Evolutionary conservation across 2,329 filamentous ascomycete species (phyloP).

Genomic region (Fusarium sp.): DNA sequence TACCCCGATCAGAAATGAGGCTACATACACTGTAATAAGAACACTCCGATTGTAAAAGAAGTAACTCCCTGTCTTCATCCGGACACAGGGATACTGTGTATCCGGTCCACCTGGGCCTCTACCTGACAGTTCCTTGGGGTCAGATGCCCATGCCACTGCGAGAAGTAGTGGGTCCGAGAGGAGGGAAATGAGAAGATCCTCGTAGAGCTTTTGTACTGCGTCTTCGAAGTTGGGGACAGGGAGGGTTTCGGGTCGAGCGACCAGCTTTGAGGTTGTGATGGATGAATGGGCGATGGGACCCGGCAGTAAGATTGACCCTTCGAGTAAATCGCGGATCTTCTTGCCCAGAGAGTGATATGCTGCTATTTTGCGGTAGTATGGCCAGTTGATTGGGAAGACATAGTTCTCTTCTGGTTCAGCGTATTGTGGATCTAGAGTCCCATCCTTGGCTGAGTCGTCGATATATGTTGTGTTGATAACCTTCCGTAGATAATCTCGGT

Average conservation of each 20-base stretch:
- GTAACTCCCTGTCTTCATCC: constrained; percentile 17
- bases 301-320: constrained; percentile 22
- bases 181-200: constrained; percentile 35
- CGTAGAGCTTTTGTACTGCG: constrained; percentile 19
- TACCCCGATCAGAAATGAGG: constrained; percentile 16
- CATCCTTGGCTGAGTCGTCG: constrained; percentile 6
- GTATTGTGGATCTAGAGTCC: constrained; percentile 13
- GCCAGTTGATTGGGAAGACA: constrained; percentile 6
- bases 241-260: constrained; percentile 28
- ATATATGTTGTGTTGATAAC: constrained; percentile 32
- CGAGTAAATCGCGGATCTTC: constrained; percentile 22
- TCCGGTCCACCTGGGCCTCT: constrained; percentile 1
- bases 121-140: constrained; percentile 24
- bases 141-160: constrained; percentile 31
- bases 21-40: constrained; percentile 20
- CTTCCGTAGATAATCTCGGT: constrained; percentile 25
- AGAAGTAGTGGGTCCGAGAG: constrained; percentile 37
- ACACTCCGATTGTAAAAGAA: constrained; percentile 29
- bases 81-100: constrained; percentile 25
- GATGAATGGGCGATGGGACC: constrained; percentile 12
- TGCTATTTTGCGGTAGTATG: constrained; percentile 22
- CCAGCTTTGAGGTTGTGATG: constrained; percentile 23
- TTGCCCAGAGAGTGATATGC: constrained; percentile 33
- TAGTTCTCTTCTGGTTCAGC: constrained; percentile 26
- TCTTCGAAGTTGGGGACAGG: constrained; percentile 18